Conservation (phyloP, 768 basidiomycete species). For the Leucocoprinus sp. region DNA sequence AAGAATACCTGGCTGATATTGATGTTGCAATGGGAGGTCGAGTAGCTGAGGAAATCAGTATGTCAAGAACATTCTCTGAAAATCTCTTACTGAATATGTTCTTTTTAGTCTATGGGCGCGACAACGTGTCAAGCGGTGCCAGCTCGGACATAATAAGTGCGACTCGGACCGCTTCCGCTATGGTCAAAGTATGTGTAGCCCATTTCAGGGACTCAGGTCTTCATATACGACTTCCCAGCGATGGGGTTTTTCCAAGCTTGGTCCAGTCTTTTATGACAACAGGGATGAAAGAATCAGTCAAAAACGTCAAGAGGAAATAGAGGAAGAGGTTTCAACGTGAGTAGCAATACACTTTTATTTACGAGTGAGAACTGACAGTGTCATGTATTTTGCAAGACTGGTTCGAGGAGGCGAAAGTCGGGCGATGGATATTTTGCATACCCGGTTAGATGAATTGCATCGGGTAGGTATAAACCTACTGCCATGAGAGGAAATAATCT, state of each 20-base stretch:
- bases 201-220: conserved; percentile 3
- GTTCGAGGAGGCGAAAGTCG: conserved; percentile 66
- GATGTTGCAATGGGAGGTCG: conserved; percentile 94
- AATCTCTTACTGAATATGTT: conserved; percentile 7
- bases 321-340: conserved; percentile 77
- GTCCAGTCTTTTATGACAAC: conserved; percentile 77
- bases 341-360: conserved; percentile 22
- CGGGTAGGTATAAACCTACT: conserved; percentile 34
- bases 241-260: conserved; percentile 79
- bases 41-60: conserved; percentile 87
- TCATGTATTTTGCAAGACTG: conserved; percentile 33
- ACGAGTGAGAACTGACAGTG: conserved; percentile 11
- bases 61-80: conserved; percentile 18
- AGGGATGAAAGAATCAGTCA: conserved; percentile 65
- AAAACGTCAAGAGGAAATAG: conserved; percentile 75
- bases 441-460: conserved; percentile 69
- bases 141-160: conserved; percentile 81
- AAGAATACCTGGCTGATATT: conserved; percentile 73
- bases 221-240: conserved; percentile 31
- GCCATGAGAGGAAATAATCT: neutral
- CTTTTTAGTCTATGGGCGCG: conserved; percentile 70
- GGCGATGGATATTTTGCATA: conserved; percentile 53
- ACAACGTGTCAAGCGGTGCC: conserved; percentile 87
- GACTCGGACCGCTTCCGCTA: conserved; percentile 68
- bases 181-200: conserved; percentile 71